A percentile compares a stretch with the other conserved stretches of the same genome.
Conservation (phyloP, 106 monocot genomes). For the Dioscorea zingiberensis region DNA sequence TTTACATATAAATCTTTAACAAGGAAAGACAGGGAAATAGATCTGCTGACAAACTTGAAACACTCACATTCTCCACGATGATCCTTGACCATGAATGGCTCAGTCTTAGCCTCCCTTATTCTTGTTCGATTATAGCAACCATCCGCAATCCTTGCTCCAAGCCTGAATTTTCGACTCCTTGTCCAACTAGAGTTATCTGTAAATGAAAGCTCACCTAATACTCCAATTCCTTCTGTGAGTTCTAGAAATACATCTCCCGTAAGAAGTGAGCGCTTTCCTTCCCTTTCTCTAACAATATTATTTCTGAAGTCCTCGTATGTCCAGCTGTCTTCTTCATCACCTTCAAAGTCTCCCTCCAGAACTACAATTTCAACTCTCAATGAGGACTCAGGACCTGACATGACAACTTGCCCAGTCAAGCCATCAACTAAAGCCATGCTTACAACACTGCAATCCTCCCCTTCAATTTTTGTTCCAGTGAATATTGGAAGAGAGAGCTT, state of each 20-base stretch:
- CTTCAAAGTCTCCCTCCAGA: slow-evolving; percentile 93
- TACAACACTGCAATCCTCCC: slow-evolving; percentile 46
- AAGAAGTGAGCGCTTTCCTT: slow-evolving; percentile 74
- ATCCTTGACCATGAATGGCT: slow-evolving; percentile 89
- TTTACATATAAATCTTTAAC: no score
- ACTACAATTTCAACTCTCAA: slow-evolving; percentile 90
- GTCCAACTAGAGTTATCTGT: slow-evolving; percentile 99
- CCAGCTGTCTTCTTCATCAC: slow-evolving; percentile 61
- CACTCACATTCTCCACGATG: slow-evolving; percentile 97
- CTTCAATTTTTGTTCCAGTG: slow-evolving; percentile 80
- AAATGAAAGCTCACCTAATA: slow-evolving; percentile 72
- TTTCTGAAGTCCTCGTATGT: slow-evolving; percentile 69
- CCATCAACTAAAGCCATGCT: slow-evolving; percentile 56
- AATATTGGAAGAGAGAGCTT: slow-evolving; percentile 89
- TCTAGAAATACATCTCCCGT: slow-evolving; percentile 59
- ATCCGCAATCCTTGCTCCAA: slow-evolving; percentile 73
- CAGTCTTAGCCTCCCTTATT: slow-evolving; percentile 76
- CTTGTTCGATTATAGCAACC: slow-evolving; percentile 54
- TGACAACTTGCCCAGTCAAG: slow-evolving; percentile 38
- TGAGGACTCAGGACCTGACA: slow-evolving; percentile 49
- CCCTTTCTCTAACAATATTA: slow-evolving; percentile 93
- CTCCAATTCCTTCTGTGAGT: slow-evolving; percentile 57
- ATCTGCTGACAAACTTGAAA: background rate
- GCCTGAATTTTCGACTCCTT: slow-evolving; percentile 81
- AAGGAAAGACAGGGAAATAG: slow-evolving; percentile 2